Evolutionary conservation across 2,329 filamentous ascomycete species (phyloP).

Genomic region (Botryosphaeria dothidea): DNA sequence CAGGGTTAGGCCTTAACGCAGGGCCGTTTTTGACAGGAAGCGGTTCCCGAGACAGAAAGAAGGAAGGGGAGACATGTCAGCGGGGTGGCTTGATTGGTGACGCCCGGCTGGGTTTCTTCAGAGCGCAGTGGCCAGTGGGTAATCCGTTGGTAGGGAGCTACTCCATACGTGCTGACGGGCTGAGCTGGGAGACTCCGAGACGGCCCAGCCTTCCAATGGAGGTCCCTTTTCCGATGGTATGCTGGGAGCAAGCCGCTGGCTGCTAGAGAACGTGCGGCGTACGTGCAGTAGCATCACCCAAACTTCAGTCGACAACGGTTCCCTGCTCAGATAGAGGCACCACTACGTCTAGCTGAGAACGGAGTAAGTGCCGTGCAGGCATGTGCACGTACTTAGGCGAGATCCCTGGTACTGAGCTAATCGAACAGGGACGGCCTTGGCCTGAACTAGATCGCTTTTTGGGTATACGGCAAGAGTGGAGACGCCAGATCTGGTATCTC

Average conservation of each 20-base stretch:
- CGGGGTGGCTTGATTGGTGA: slow-evolving; percentile 2
- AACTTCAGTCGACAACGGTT: neutral
- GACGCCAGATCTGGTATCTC: neutral
- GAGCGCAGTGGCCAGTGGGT: neutral
- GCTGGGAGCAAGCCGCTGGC: neutral
- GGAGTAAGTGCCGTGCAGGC: neutral
- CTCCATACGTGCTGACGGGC: neutral
- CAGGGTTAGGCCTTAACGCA: neutral
- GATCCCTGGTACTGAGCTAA: neutral
- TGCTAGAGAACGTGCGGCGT: neutral
- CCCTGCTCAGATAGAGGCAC: neutral
- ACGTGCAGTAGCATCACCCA: neutral
- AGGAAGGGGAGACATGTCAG: neutral
- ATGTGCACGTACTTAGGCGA: neutral
- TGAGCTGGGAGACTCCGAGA: neutral
- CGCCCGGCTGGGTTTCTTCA: neutral
- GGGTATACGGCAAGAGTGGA: neutral
- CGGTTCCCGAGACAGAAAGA: neutral
- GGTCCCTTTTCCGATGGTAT: neutral
- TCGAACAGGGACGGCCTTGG: neutral
- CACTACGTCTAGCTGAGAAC: neutral
- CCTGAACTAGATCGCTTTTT: neutral
- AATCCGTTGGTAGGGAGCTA: neutral
- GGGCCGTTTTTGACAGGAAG: neutral
- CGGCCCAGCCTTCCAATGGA: neutral